phyloP scores from a whole-genome alignment of 129 eudicot species.

The Cynara cardunculus region DNA sequence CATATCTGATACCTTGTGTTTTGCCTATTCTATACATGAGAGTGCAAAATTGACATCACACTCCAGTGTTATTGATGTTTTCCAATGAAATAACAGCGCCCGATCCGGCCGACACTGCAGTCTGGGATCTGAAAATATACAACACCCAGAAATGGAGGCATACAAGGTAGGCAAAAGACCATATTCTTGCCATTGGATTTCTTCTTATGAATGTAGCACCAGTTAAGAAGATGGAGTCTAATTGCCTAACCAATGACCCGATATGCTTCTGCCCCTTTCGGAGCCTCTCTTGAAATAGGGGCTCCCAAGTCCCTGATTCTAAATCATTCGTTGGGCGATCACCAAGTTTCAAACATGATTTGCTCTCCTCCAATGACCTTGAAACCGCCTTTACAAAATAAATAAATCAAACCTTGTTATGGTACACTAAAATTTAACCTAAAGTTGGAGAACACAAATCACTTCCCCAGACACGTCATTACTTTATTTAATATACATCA shows the following conservation, averaged over 20 bases:
- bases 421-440: background rate
- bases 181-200: constrained; percentile 63
- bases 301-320: constrained; percentile 60
- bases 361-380: constrained; percentile 71
- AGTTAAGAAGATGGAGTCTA: constrained; percentile 65
- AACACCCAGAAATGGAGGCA: constrained; percentile 91
- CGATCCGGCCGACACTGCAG: constrained; percentile 46
- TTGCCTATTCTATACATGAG: background rate
- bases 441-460: background rate
- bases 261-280: constrained; percentile 67
- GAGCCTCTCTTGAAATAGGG: constrained; percentile 48
- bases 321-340: constrained; percentile 40
- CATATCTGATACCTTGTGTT: background rate
- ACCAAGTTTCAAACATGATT: constrained; percentile 25
- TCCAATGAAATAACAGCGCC: constrained; percentile 78
- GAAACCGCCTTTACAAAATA: constrained; percentile 53
- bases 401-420: background rate
- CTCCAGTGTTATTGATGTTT: constrained; percentile 60
- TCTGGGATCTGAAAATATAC: constrained; percentile 70
- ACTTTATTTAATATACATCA: background rate
- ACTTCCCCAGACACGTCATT: background rate
- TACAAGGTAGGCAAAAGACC: constrained; percentile 61
- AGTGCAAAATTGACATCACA: background rate
- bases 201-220: constrained; percentile 64
- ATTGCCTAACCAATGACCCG: constrained; percentile 69